Conservation (phyloP, 768 basidiomycete genomes). For the Calocera cornea region DNA sequence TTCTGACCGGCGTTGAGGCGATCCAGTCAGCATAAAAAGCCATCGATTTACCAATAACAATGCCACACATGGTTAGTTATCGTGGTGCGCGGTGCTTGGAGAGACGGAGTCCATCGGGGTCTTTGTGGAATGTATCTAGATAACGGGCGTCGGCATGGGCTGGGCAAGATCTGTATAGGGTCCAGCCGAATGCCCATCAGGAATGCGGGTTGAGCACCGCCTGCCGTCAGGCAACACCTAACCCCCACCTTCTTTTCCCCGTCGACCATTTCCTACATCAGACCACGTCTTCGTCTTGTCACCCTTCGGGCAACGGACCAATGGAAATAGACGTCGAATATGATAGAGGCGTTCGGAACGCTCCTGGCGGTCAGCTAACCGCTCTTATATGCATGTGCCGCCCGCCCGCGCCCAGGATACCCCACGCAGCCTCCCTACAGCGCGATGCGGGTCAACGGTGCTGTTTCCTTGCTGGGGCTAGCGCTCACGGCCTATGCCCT, state of each 20-base stretch:
- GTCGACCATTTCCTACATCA: constrained; percentile 26
- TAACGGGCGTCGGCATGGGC: neutral
- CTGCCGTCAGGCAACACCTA: neutral
- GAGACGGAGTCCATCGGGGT: neutral
- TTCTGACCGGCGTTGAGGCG: no score
- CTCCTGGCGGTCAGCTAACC: neutral
- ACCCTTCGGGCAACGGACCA: neutral
- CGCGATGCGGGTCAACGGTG: neutral
- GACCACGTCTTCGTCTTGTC: constrained; percentile 21
- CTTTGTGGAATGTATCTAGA: neutral
- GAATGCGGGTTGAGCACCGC: neutral
- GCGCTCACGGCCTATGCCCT: constrained; percentile 18
- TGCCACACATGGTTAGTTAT: no score
- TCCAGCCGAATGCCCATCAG: neutral
- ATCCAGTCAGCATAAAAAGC: no score
- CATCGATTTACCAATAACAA: no score
- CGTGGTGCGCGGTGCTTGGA: no score
- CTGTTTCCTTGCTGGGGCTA: neutral
- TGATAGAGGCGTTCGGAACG: neutral
- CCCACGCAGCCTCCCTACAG: neutral
- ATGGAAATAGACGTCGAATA: neutral
- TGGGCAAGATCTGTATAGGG: neutral
- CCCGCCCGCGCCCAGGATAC: neutral
- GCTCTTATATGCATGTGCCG: neutral
- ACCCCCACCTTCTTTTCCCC: constrained; percentile 8